phyloP scores from a whole-genome alignment of 2,329 filamentous ascomycete species.

The Ilyonectria destructans region DNA sequence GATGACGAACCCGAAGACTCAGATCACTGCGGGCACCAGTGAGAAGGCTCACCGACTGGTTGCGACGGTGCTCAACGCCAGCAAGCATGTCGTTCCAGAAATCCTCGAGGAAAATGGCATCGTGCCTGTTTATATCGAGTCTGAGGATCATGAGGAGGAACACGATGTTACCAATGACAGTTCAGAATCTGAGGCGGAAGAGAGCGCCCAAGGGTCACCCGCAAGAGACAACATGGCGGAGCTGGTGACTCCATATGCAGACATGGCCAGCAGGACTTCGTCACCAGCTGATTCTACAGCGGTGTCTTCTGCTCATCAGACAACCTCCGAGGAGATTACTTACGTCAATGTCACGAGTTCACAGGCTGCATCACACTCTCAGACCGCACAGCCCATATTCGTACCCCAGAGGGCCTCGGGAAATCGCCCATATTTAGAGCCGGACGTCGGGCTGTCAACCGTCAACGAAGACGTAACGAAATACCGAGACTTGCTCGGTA shows the following conservation, averaged over 20 bases:
- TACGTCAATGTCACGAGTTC: not conserved
- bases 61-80: conserved; percentile 4
- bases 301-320: not conserved
- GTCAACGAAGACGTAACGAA: not conserved
- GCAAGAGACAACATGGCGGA: not conserved
- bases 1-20: not conserved
- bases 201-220: not conserved
- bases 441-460: not conserved
- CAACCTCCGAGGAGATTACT: not conserved
- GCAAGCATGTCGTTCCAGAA: not conserved
- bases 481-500: conserved; percentile 10
- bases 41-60: conserved; percentile 17
- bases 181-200: conserved; percentile 1
- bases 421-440: not conserved
- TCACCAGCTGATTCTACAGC: not conserved
- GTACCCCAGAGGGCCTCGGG: not conserved
- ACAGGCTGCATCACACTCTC: not conserved
- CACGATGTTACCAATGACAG: not conserved
- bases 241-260: not conserved
- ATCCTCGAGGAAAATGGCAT: conserved; percentile 10
- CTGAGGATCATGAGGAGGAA: not conserved
- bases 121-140: not conserved
- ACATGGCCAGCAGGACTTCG: not conserved
- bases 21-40: not conserved
- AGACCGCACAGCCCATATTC: not conserved